Percentiles rank a stretch among this genome's conserved stretches.
These are phyloP conservation scores for Bipolaris zeicola DNA, from an alignment of 2,329 filamentous ascomycete species.

Conservation along the genomic window DNA sequence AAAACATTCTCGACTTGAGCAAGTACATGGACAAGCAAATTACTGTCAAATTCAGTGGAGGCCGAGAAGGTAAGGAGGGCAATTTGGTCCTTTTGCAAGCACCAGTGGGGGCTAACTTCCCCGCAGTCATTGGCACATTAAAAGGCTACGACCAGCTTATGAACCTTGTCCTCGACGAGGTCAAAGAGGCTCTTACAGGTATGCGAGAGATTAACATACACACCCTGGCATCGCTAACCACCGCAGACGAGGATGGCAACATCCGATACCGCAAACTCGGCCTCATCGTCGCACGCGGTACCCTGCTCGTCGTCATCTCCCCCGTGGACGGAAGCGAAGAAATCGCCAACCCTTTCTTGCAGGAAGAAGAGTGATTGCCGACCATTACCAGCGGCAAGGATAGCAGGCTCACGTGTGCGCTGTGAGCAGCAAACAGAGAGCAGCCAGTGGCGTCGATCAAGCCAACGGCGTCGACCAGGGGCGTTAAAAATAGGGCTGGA, in stretches of 20 bases:
- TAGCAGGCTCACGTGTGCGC: background rate
- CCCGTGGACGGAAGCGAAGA: slow-evolving; percentile 94
- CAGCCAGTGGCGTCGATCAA: background rate
- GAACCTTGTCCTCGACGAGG: slow-evolving; percentile 96
- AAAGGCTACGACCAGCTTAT: slow-evolving; percentile 98
- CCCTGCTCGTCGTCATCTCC: slow-evolving; percentile 88
- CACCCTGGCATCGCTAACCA: background rate
- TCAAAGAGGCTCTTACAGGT: slow-evolving; percentile 89
- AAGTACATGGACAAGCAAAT: slow-evolving; percentile 99
- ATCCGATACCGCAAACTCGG: slow-evolving; percentile 80
- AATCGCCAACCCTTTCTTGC: slow-evolving; percentile 91
- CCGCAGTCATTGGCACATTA: slow-evolving; percentile 78
- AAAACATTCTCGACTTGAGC: slow-evolving; percentile 92
- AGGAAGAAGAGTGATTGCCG: slow-evolving; percentile 59
- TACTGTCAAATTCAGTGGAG: slow-evolving; percentile 94
- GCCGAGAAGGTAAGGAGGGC: slow-evolving; percentile 71
- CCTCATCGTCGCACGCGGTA: slow-evolving; percentile 86
- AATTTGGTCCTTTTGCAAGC: background rate
- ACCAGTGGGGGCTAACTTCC: slow-evolving; percentile 14
- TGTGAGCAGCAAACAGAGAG: background rate
- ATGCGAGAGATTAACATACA: slow-evolving; percentile 32
- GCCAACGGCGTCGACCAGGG: background rate
- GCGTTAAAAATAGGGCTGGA: background rate
- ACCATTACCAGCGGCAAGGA: background rate
- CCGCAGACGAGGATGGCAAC: slow-evolving; percentile 90